Percentiles rank a stretch among this genome's conserved stretches.
Evolutionary conservation across 164 flowering plant species (phyloP).

Genomic region (Tetracentron sinense): DNA sequence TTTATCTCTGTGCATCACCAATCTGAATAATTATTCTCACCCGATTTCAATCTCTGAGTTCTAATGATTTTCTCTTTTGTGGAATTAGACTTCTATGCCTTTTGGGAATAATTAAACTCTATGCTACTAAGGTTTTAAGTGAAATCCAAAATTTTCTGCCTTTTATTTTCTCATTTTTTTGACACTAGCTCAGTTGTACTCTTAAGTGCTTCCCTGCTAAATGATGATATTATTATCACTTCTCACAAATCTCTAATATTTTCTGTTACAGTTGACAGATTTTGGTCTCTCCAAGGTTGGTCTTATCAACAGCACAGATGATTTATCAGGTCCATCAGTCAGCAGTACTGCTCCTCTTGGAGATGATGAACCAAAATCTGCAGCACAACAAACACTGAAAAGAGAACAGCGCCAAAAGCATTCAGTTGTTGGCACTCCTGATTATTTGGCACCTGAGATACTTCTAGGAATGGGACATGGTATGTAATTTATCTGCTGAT

Average conservation of each 20-base stretch:
- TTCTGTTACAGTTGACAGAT: constrained; percentile 72
- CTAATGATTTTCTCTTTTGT: too few species aligned
- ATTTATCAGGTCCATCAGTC: constrained; percentile 70
- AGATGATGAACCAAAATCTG: constrained; percentile 45
- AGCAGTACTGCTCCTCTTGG: constrained; percentile 38
- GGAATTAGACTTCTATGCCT: too few species aligned
- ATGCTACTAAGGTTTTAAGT: too few species aligned
- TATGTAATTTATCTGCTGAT: constrained; percentile 24
- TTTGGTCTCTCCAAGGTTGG: constrained; percentile 95
- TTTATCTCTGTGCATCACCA: too few species aligned
- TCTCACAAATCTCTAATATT: constrained; percentile 31
- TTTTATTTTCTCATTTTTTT: not conserved
- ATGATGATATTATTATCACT: constrained; percentile 3
- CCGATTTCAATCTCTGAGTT: too few species aligned
- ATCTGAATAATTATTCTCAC: too few species aligned
- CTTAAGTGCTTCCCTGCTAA: not conserved
- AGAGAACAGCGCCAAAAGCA: constrained; percentile 75
- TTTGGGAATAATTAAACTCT: too few species aligned
- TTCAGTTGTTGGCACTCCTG: constrained; percentile 96
- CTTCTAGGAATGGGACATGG: constrained; percentile 99
- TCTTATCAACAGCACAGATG: constrained; percentile 93
- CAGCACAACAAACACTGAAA: constrained; percentile 30
- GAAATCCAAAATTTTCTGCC: too few species aligned
- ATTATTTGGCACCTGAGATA: constrained; percentile 99
- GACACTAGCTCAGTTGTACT: not conserved